Base-by-base conservation (phyloP, 1,139 yeast species). In the Blastobotrys malaysiensis region DNA sequence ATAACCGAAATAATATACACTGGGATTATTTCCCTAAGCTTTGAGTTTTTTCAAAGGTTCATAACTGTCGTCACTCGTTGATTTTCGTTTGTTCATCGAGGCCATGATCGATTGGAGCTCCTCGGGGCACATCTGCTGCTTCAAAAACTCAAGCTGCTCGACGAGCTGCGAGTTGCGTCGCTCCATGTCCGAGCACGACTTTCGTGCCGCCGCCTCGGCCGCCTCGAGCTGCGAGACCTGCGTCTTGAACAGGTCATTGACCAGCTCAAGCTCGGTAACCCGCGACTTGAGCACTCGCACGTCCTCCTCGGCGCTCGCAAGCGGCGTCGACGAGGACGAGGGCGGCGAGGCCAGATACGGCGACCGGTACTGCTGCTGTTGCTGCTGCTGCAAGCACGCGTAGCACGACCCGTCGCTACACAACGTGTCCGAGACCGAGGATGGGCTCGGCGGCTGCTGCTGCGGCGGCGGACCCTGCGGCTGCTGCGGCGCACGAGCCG, bases 211-310 rank as follows among this genome's bases (percentile, higher is more conserved):
- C 21, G 56, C 56, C 45, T 63, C 66, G 1, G 54, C 55, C 4
- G 59, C 58, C 68, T 91, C 97, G 59, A 91, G 75, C 66, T 91
- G 97, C 71, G 80, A 76, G 51, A 91, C 88, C 62, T 96, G 80
- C 3, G 93, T 81, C 61, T 88, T 79, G 73, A 88, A 87, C 58
- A 91, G 75, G 66, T 90, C 97, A 65, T 89, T 90, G 45, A 91
- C 96, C 48, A 91, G 76, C 68, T 91, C 97, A 56, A 91, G 77
- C 67, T 91, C 98, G n/a, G 88, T 82, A 20, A 90, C 88, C 56
- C 95, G 76, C 0, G 96, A 63, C 45, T 62, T 56, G 39, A 66
- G 56, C 13, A 55, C 50, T 53, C 57, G 62, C 36, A 53, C 44
- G 26, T 49, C 53, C n/a, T 43, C 20, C 14, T 76, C 63, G 5